Evolutionary conservation across 495 filamentous ascomycete species (phyloP), one percentile per base, ranked within the genome.

Genomic region (Friedmanniomyces endolithicus): DNA sequence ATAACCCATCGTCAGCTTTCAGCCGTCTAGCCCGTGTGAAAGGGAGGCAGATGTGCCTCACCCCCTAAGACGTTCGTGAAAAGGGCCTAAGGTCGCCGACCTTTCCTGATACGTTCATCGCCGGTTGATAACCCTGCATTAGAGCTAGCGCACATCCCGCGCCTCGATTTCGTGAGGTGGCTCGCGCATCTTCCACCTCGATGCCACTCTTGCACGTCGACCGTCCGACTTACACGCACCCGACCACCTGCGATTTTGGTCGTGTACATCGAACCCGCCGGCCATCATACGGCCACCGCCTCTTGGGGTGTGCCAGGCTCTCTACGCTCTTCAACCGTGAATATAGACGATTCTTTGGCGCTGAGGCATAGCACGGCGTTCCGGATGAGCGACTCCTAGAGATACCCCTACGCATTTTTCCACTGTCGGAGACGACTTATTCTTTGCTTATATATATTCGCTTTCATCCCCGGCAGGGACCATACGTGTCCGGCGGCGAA

Each of bases 231-330:
- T 4, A 41, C 12, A n/a, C 16, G 19, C 6, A 31, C 25, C 44
- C 2, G 7, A 27, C 19, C 6, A 27, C 6, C 50, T 17, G 31
- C 19, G 17, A 52, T 39, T 54, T 54, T 54, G 19, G 52, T 54
- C 52, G 52, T 12, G 19, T 39, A 47, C 34, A 54, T 19, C 52
- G 7, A 2, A 27, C 12, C 22, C 17, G n/a, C 37, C 14, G 52
- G 52, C 52, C 52, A 45, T 11, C 19, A 7, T 20, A 52, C 58
- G 58, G 58, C 58, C 58, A 60, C 53, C 49, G 53, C 58, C 58
- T 51, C 34, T 20, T 46, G 52, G 37, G 53, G 56, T 48, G 53
- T 60, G 58, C 58, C 51, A 34, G 58, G 33, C 53, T 35, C 40
- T 52, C 29, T 56, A 2, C 52, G 27, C 19, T 40, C 44, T 25